Base-by-base conservation (phyloP, 352 stramenopile species). In the Phytophthora meadii region DNA sequence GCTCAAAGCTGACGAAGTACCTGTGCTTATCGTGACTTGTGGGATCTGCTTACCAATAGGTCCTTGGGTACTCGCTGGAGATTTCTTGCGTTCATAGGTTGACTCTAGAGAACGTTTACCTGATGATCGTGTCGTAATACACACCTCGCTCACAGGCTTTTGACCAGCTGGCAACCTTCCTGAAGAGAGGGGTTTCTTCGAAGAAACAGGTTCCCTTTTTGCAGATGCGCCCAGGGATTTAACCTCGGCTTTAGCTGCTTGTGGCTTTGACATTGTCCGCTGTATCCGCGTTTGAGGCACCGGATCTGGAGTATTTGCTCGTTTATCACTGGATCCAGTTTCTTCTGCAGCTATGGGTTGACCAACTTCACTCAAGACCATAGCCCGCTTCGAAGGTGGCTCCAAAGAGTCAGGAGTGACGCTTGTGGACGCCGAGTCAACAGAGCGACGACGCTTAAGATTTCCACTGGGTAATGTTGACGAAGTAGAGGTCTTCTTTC, bases 361-460 rank as follows among this genome's bases (percentile, higher is more conserved):
- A 39, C 12, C 15, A 17, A 4, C 14, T 36, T 51, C 34, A 22
- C 11, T 68, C 51, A 28, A 22, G 60, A 15, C 11, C 30, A 36
- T 30, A 36, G 7, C 41, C 44, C 44, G 42, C 32, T 61, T 62
- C 10, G 30, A 15, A 34, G 42, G 24, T 42, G 55, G 54, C 32
- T 72, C 49, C 11, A 58, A 15, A 4, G n/a, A 5, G 10, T 70
- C 53, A 19, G 8, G 5, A 41, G 1, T 3, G 3, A n/a, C 22
- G 22, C 37, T 53, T 12, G 9, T 15, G 1, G 45, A 30, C 14
- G 0, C 12, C 2, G 45, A 48, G 14, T 60, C 53, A 32, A 15
- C 54, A 37, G 65, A 55, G 19, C 25, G 54, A 5, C 14, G 39
- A n/a, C 65, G 51, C 37, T 77, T 75, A 22, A 65, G 28, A 25